A percentile compares a stretch with the other conserved stretches of the same genome.
These are phyloP conservation scores for Trifolium pratense DNA, from an alignment of 306 rosid genomes.

Conservation along the genomic window DNA sequence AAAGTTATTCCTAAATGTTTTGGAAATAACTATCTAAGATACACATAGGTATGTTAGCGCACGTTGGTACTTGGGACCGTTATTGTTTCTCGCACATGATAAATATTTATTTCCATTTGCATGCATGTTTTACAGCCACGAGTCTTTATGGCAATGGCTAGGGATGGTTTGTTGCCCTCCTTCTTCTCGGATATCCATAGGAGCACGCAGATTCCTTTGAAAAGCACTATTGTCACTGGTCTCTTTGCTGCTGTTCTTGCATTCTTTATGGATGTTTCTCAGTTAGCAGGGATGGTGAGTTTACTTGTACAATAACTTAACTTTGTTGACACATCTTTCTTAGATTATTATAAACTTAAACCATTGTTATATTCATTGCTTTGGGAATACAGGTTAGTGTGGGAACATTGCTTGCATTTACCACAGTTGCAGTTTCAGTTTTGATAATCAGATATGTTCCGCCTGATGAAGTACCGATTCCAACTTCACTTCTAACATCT, in stretches of 20 bases:
- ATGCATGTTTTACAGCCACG: slow-evolving; percentile 60
- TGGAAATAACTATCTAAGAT: slow-evolving; percentile 2
- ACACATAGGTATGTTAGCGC: slow-evolving; percentile 11
- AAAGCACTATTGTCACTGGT: slow-evolving; percentile 59
- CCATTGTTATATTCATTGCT: slow-evolving; percentile 12
- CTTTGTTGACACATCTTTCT: slow-evolving; percentile 13
- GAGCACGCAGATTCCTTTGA: slow-evolving; percentile 53
- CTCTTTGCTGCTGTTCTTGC: slow-evolving; percentile 65
- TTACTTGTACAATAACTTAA: slow-evolving; percentile 19
- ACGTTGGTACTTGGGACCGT: background rate
- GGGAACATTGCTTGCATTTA: slow-evolving; percentile 76
- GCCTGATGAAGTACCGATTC: slow-evolving; percentile 64
- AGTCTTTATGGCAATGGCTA: slow-evolving; percentile 69
- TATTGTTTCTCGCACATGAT: slow-evolving; percentile 28
- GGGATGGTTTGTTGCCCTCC: slow-evolving; percentile 65
- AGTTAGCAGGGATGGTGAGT: slow-evolving; percentile 81
- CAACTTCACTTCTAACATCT: slow-evolving; percentile 55
- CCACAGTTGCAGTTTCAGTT: slow-evolving; percentile 70
- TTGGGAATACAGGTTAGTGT: slow-evolving; percentile 64
- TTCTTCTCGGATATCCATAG: slow-evolving; percentile 56
- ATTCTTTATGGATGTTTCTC: slow-evolving; percentile 82
- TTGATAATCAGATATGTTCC: slow-evolving; percentile 82
- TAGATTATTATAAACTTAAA: slow-evolving; percentile 32
- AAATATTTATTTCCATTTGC: slow-evolving; percentile 22
- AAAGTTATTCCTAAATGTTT: slow-evolving; percentile 14